Base-by-base conservation (phyloP, 495 filamentous ascomycete species). In the Annulohypoxylon bovei region DNA sequence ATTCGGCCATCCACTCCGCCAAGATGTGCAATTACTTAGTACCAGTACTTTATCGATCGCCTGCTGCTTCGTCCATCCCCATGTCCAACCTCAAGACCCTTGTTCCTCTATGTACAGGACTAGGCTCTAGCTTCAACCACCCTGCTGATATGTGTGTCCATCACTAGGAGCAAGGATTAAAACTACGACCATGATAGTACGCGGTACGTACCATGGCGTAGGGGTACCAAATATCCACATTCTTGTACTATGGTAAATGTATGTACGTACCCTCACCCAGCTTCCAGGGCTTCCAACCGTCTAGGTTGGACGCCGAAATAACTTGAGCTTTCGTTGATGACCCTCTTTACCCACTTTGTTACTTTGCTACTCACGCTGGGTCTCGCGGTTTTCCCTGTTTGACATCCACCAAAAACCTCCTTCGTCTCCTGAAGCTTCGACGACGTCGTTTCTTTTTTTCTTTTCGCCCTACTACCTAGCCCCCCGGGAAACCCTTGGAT, bases 291-390 rank as follows among this genome's bases (percentile, higher is more conserved):
- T 58, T 64, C 64, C 20, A 18, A 20, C 44, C 35, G 58, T 61
- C 39, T 65, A 68, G 49, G 64, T 68, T 69, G 61, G 65, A 70
- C 65, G 66, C 70, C 66, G 66, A 73, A 69, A 73, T 69, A 69
- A 73, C 66, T 32, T 70, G 66, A 70, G 70, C 70, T 73, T 23
- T 59, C 58, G 66, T 62, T 50, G 56, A 70, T 62, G 70, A 73
- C 70, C 70, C 70, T 73, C 70, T 73, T 73, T 73, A 73, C 62
- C 70, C 70, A 73, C 70, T 73, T 60, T 59, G 66, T 40, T 69
- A 65, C 56, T 73, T 55, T 59, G 66, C 49, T 69, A 65, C 56
- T 73, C 60, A 56, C 47, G 59, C 59, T 65, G 54, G 64, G 25
- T 58, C 57, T 73, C 61, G 70, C 70, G 55, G 66, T 62, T 63